Base-by-base conservation (phyloP, 192 early-diverging fungal genomes). In the Coemansia sp. region DNA sequence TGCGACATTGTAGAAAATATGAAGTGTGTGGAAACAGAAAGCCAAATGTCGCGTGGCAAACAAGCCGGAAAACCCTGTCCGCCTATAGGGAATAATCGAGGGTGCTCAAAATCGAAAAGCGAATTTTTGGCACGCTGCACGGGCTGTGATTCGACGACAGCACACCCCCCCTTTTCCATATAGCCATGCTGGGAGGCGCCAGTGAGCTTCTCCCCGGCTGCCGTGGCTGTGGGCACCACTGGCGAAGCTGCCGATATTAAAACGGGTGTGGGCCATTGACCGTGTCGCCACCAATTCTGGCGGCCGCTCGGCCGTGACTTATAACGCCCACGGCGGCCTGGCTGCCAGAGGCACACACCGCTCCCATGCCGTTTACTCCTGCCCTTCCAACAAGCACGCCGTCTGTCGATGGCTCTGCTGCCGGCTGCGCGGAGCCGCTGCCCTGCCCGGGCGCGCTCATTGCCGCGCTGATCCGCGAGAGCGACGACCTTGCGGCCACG, bases 401-500 rank as follows among this genome's bases (percentile, higher is more conserved):
- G 1, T 6, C 26, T 14, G 18, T 17, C 18, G 36, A 20, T 30
- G 41, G 6, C 18, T 28, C 31, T 28, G 11, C 20, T 1, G 11
- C 8, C 12, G 23, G 6, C 23, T 28, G 46, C 23, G 11, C 23
- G 14, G 23, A 28, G 12, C 18, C 26, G 26, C 49, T 51, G 39
- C 36, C n/a, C 28, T 61, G 42, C 10, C 23, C 45, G 1, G 15
- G 28, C 7, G 38, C 54, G 2, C 53, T 47, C n/a, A 40, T 44
- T 2, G 45, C 15, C 41, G 42, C 60, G 11, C 50, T 64, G 58
- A 44, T 48, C 32, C 31, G 48, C 8, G 62, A 64, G 38, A 53
- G 62, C 15, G 62, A 64, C 16, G 45, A 45, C 11, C 54, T 71
- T 16, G 53, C 49, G 0, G 49, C 41, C 14, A 18, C 64, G 32